Conservation (phyloP, 495 filamentous ascomycete species). For the Collariella sp. region DNA sequence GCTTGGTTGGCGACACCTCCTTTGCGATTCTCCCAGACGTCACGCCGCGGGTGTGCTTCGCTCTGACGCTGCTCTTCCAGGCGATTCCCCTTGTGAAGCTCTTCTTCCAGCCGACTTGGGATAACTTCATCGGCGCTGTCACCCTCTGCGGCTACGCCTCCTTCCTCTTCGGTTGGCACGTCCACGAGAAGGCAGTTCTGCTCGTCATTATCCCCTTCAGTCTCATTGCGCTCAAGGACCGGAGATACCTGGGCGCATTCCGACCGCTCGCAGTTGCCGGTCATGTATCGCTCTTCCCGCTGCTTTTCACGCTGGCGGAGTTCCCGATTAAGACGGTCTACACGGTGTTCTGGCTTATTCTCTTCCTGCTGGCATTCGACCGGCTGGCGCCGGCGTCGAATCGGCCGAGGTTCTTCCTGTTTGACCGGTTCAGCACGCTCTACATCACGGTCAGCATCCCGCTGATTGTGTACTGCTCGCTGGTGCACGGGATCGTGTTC, state of each 20-base stretch:
- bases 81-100: conserved; percentile 71
- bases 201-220: conserved; percentile 93
- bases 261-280: conserved; percentile 85
- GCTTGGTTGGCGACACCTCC: conserved; percentile 87
- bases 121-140: conserved; percentile 78
- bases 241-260: conserved; percentile 86
- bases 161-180: conserved; percentile 97
- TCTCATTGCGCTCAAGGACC: conserved; percentile 84
- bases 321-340: conserved; percentile 91
- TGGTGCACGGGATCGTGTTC: conserved; percentile 74
- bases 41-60: conserved; percentile 68
- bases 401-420: conserved; percentile 67
- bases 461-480: conserved; percentile 77
- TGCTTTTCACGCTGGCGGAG: conserved; percentile 85
- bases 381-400: conserved; percentile 72
- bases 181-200: conserved; percentile 95
- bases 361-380: conserved; percentile 83
- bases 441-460: conserved; percentile 86
- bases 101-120: conserved; percentile 71
- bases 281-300: conserved; percentile 88
- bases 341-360: conserved; percentile 81
- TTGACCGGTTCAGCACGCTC: conserved; percentile 81
- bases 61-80: conserved; percentile 77
- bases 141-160: conserved; percentile 96
- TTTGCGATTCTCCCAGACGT: conserved; percentile 91